phyloP scores from a whole-genome alignment of 495 filamentous ascomycete species.

The Letharia columbiana region DNA sequence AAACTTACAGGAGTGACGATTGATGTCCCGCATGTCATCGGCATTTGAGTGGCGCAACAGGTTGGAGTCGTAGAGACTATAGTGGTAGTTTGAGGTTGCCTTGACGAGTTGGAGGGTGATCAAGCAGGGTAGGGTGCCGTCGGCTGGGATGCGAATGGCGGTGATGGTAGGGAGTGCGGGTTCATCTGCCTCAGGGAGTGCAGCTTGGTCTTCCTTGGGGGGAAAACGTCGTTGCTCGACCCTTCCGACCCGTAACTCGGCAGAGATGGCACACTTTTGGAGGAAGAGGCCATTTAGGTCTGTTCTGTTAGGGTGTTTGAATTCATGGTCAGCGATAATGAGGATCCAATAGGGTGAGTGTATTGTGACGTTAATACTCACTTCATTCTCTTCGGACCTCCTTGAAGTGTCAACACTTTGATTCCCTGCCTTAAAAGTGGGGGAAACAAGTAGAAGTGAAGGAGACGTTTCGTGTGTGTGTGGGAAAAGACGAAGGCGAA shows the following conservation, averaged over 20 bases:
- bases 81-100: background rate
- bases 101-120: background rate
- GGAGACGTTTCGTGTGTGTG: background rate
- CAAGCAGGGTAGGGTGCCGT: background rate
- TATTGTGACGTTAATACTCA: background rate
- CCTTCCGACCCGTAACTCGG: background rate
- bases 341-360: background rate
- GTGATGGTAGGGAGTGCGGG: background rate
- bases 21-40: background rate
- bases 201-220: background rate
- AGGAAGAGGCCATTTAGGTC: background rate
- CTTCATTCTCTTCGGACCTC: background rate
- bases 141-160: conserved; percentile 12
- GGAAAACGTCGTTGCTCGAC: background rate
- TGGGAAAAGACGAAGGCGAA: background rate
- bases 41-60: background rate
- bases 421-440: background rate
- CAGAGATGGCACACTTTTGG: background rate
- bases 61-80: conserved; percentile 6
- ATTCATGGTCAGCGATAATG: background rate
- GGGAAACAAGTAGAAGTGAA: background rate
- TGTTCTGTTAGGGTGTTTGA: background rate
- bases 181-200: background rate
- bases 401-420: background rate
- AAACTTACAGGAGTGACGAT: background rate